These are phyloP conservation scores for Carallia brachiata DNA, from an alignment of 345 rosid species.

Conservation along the genomic window DNA sequence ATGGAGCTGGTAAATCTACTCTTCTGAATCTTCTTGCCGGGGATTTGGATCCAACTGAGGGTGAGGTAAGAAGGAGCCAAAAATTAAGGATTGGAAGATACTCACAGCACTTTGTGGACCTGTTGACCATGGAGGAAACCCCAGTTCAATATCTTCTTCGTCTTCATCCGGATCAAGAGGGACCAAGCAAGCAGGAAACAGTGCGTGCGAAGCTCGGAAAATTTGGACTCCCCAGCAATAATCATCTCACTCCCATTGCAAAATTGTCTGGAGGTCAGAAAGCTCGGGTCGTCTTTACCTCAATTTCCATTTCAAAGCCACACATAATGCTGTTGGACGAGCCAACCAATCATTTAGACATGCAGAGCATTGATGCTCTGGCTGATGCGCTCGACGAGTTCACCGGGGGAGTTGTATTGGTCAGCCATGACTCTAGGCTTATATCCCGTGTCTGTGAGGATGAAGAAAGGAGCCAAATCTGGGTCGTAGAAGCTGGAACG, in stretches of 20 bases:
- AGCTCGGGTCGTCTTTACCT: slow-evolving; percentile 84
- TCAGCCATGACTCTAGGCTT: slow-evolving; percentile 90
- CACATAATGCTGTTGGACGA: slow-evolving; percentile 85
- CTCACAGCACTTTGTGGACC: slow-evolving; percentile 93
- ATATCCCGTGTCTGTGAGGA: slow-evolving; percentile 83
- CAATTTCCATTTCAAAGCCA: slow-evolving; percentile 84
- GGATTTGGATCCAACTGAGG: slow-evolving; percentile 74
- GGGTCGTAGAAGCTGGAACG: slow-evolving; percentile 89
- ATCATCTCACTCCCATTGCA: slow-evolving; percentile 80
- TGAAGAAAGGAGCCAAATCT: slow-evolving; percentile 78
- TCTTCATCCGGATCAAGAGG: slow-evolving; percentile 94
- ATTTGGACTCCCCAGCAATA: slow-evolving; percentile 86
- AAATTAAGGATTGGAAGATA: slow-evolving; percentile 88
- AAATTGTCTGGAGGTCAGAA: slow-evolving; percentile 93
- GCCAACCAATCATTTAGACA: slow-evolving; percentile 92
- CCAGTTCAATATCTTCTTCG: slow-evolving; percentile 92
- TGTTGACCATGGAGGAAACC: slow-evolving; percentile 84
- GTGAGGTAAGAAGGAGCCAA: slow-evolving; percentile 82
- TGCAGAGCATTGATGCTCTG: slow-evolving; percentile 93
- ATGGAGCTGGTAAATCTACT: slow-evolving; percentile 95
- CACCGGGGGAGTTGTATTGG: slow-evolving; percentile 83
- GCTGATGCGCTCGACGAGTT: slow-evolving; percentile 92
- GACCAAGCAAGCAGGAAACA: slow-evolving; percentile 89
- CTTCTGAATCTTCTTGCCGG: slow-evolving; percentile 88
- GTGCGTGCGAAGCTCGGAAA: slow-evolving; percentile 93